Evolutionary conservation across 2,329 filamentous ascomycete species (phyloP).

Genomic region (Raffaelea arxii): DNA sequence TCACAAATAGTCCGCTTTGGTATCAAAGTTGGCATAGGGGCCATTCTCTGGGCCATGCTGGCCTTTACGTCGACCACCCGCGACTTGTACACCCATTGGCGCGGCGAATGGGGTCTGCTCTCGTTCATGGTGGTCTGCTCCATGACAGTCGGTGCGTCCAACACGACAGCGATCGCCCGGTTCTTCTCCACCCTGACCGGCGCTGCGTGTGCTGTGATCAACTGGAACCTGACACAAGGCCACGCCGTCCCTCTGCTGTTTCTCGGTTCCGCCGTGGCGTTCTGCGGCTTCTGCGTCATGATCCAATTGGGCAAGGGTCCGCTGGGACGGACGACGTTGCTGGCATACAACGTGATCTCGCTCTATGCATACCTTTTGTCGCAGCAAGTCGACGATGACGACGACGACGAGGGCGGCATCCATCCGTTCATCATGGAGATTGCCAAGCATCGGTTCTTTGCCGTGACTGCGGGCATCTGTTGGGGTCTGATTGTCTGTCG

Average conservation of each 20-base stretch:
- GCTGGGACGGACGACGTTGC: slow-evolving; percentile 83
- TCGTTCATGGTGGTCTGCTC: slow-evolving; percentile 98
- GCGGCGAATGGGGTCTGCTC: slow-evolving; percentile 91
- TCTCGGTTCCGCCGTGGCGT: slow-evolving; percentile 70
- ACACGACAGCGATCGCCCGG: slow-evolving; percentile 80
- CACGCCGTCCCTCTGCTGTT: slow-evolving; percentile 69
- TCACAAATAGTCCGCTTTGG: slow-evolving; percentile 55
- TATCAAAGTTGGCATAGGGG: slow-evolving; percentile 86
- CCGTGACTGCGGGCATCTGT: slow-evolving; percentile 76
- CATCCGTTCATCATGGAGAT: slow-evolving; percentile 83
- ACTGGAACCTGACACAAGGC: slow-evolving; percentile 68
- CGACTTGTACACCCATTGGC: slow-evolving; percentile 75
- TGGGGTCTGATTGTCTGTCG: slow-evolving; percentile 91
- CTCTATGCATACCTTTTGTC: slow-evolving; percentile 89
- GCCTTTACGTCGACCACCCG: slow-evolving; percentile 74
- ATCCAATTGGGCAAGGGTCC: slow-evolving; percentile 75
- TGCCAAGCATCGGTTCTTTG: slow-evolving; percentile 73
- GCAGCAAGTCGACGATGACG: slow-evolving; percentile 66
- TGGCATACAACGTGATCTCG: slow-evolving; percentile 92
- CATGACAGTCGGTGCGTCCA: slow-evolving; percentile 94
- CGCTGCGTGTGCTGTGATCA: slow-evolving; percentile 60
- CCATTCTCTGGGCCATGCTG: slow-evolving; percentile 78
- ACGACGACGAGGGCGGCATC: slow-evolving; percentile 80
- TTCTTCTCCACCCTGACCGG: slow-evolving; percentile 82
- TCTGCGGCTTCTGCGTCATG: slow-evolving; percentile 85